These are phyloP conservation scores for Chlorella variabilis DNA, from an alignment of 163 green algal species.

Conservation along the genomic window DNA sequence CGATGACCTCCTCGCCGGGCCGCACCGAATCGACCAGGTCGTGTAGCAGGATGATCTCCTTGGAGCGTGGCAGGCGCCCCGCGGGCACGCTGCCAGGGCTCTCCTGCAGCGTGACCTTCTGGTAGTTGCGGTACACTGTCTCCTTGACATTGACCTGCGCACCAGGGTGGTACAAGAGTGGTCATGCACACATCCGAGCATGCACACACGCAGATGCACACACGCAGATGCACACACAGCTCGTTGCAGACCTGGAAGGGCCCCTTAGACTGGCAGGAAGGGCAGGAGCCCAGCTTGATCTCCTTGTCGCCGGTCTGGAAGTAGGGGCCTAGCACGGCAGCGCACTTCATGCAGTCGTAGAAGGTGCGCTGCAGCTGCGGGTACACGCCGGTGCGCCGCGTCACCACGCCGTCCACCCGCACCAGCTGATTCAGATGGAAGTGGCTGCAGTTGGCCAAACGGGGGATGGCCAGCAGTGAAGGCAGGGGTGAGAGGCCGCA, in stretches of 20 bases:
- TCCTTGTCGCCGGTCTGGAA: constrained; percentile 81
- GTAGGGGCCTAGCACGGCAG: constrained; percentile 91
- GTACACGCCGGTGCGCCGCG: constrained; percentile 95
- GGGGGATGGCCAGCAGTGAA: too few relatives aligned
- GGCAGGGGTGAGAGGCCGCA: too few relatives aligned
- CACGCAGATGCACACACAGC: background rate
- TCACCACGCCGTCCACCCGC: constrained; percentile 93
- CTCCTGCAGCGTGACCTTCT: constrained; percentile 99
- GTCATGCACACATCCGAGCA: background rate
- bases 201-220: background rate
- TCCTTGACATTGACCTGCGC: constrained; percentile 81
- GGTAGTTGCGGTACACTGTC: constrained; percentile 98
- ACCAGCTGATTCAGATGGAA: constrained; percentile 91
- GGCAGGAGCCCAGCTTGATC: constrained; percentile 85
- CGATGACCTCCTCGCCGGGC: constrained; percentile 93
- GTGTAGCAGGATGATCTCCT: constrained; percentile 97
- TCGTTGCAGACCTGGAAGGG: constrained; percentile 81
- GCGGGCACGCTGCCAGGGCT: constrained; percentile 90
- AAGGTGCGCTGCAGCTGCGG: constrained; percentile 87
- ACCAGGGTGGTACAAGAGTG: background rate
- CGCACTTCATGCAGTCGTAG: constrained; percentile 94
- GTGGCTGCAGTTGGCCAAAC: too few relatives aligned
- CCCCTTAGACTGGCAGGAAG: constrained; percentile 87
- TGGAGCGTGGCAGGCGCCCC: constrained; percentile 94
- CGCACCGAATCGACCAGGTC: constrained; percentile 96